Evolutionary conservation across 2,329 filamentous ascomycete genomes (phyloP), one percentile per base, ranked within the genome.

Genomic region (Neopestalotiopsis sp.): DNA sequence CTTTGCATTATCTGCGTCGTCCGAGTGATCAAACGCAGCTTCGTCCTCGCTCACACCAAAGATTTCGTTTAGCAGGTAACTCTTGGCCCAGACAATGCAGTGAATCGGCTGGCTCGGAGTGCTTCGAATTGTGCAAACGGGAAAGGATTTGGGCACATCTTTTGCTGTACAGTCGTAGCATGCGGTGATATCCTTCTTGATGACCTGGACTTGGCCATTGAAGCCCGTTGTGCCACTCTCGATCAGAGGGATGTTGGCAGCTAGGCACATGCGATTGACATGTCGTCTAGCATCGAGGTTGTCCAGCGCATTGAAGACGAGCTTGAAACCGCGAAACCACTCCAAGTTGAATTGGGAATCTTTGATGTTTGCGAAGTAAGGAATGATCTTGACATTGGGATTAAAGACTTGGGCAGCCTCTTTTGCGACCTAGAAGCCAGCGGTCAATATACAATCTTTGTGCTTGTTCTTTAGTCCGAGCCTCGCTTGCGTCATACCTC

Each of bases 41-140:
- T 95, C 92, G 70, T 98, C 94, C 80, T 98, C 95, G 74, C 94
- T 97, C 3, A 90, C 89, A 20, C 96, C 96, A 74, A 98, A 99
- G 7, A 99, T 90, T 80, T 99, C 96, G 73, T 94, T 96, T 70
- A 99, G 88, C 9, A 99, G 86, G 79, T 98, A 99, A 79, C 94
- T 97, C 83, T 98, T 99, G 24, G 89, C 95, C 96, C 96, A 99
- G 2, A 99, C 95, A 71, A 99, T 99, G 83, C 96, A 98, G 81
- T 99, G 96, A 58, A 99, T 98, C 0, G 95, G 94, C 76, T 98
- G 95, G 72, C 93, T 97, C 0, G 96, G 96, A 0, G 95, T 99
- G 79, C 94, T 98, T 79, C 96, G 90, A 75, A 99, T 98, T 1
- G 96, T 99, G 83, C 96, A 99, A 57, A 98, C 95, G 1, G 96